Evolutionary conservation across 257 asterid species (phyloP), one percentile per base, ranked within the genome.

Genomic region (Plantago ovata): DNA sequence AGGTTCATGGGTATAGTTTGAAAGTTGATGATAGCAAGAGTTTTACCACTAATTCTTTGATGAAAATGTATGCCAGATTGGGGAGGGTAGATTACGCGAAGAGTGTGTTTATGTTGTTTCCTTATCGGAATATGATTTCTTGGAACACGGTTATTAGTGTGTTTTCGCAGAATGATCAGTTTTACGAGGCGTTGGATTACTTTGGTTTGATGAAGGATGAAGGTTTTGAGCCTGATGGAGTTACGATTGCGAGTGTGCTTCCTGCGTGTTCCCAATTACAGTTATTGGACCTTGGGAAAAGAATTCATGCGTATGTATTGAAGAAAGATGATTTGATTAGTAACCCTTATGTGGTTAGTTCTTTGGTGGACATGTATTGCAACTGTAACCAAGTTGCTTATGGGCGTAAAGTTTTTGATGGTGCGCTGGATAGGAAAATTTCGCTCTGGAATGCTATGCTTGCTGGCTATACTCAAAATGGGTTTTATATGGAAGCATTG

Each of bases 321-420:
- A 73, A 92, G 64, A 81, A 84, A 45, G 84, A 71, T 7, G 85
- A 76, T 66, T 64, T 80, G 40, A n/a, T 63, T 33, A 64, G 70
- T 60, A 89, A 89, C 65, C 73, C 97, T 12, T 89, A 78, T 38
- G 95, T 89, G 57, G 71, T 85, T 9, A 84, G 94, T 72, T 80
- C 94, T 73, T 74, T 89, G 76, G 87, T 89, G 38, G 95, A 84
- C 75, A 86, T 89, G 97, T 89, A 89, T 78, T 86, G 97, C 75
- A 89, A 86, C 69, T 89, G 97, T 60, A 79, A 77, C 50, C 77
- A 65, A 72, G 94, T 80, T 33, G 73, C 60, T 38, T 69, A 66
- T 68, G 94, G 93, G 64, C 66, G 73, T 16, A 74, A 64, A 58
- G 87, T 84, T 59, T 89, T 89, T 60, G 87, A 86, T 56, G 21